Base-by-base conservation (phyloP, 1,284 basidiomycete genomes). In the Ganoderma sinense region DNA sequence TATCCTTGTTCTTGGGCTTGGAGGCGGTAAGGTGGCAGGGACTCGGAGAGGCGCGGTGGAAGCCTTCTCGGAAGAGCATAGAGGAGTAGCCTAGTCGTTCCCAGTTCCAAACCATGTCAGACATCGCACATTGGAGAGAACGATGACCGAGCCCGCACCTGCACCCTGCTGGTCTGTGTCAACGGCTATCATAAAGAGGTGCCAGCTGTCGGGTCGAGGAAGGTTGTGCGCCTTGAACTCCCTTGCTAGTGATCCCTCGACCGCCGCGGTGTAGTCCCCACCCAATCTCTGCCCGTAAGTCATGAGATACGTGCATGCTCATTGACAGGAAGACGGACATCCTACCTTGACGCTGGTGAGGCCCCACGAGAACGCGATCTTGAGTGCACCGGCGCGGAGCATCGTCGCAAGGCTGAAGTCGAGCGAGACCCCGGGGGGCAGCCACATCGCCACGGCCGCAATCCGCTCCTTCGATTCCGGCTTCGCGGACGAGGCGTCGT, bases 151-250 rank as follows among this genome's bases (percentile, higher is more conserved):
- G 18, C n/a, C 31, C 8, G 56, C 16, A 61, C 59, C 59, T 61
- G 39, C 36, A 23, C 59, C 59, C n/a, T 61, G 39, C 6, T 61
- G 23, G 7, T 43, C 39, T 7, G 59, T 39, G 23, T 61, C 39
- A n/a, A 61, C 59, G 39, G 23, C 59, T n/a, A 61, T 40, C 39
- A 26, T n/a, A 13, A n/a, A 41, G 23, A 61, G n/a, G 40, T 61
- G 59, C 59, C 59, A 61, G 16, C 36, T 41, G 26, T 61, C 40
- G 14, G 39, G 13, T 8, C 59, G 59, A 13, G n/a, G 8, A 16
- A 61, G 36, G 11, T 20, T 41, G 23, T 40, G 59, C 13, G 36
- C 20, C 14, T 61, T 41, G 40, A 61, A 41, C 39, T 41, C 59
- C 39, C 39, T 13, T 29, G 11, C 39, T 4, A 61, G 59, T 23